Evolutionary conservation across 2,329 filamentous ascomycete genomes (phyloP), one percentile per base, ranked within the genome.

Genomic region (Clonostachys solani): DNA sequence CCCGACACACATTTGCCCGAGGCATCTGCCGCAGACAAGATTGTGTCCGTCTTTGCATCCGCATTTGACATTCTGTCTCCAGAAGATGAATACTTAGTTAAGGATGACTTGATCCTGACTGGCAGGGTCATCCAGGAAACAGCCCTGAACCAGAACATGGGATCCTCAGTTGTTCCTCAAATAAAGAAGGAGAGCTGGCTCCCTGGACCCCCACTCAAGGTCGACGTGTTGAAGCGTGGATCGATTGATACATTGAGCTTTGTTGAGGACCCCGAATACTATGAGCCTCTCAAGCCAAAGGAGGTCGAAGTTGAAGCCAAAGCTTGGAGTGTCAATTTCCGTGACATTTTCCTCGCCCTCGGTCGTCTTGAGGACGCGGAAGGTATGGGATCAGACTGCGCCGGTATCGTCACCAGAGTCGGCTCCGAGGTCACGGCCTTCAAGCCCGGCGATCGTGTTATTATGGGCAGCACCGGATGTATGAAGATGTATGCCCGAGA

Each of bases 201-300:
- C 13, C 40, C 45, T 18, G 45, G 23, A 23, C 38, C 45, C 18
- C 23, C 37, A 12, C 38, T 36, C 17, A 29, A 47, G 41, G 16
- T 23, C 15, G 18, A 16, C 13, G 33, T 43, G n/a, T 40, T 33
- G 12, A 37, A 33, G 5, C 40, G 29, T 12, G 60, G 61, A 19
- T 49, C 60, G 0, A 51, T 64, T 5, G 58, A 63, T 29, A 63
- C 56, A 1, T 47, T 65, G 4, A 15, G 19, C 15, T 42, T 42
- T 13, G 19, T 42, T 15, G 40, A 42, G 13, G 40, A 38, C 36
- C 15, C 17, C 15, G 15, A 8, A 12, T 38, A n/a, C 3, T 46
- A 49, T 49, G 52, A 8, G 69, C 72, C 50, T 53, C 68, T 15
- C 54, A 67, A 12, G 57, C 59, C 13, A 56, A 57, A 62, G n/a